A percentile compares a stretch with the other conserved stretches of the same genome.
Conservation (phyloP, 2,329 filamentous ascomycete genomes). For the Diaporthe helianthi region DNA sequence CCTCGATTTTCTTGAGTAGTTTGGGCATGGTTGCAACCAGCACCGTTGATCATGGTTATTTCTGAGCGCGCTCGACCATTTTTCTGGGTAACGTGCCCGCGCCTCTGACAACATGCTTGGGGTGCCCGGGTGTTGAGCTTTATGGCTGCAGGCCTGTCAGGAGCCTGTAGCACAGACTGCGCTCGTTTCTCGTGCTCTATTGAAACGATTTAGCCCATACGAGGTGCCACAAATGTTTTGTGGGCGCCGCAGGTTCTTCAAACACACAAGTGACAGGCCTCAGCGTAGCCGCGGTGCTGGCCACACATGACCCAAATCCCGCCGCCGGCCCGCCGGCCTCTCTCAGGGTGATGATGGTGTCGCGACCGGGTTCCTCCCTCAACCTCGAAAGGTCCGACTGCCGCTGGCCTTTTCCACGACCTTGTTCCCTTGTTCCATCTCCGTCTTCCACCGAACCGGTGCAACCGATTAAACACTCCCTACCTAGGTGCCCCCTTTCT, state of each 20-base stretch:
- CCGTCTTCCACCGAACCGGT: constrained; percentile 26
- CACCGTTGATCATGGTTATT: too few relatives aligned
- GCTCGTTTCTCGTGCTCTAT: background rate
- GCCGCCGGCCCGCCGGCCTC: constrained; percentile 19
- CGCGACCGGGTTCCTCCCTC: background rate
- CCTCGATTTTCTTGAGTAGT: too few relatives aligned
- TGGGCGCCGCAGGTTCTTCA: background rate
- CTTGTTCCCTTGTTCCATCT: constrained; percentile 8
- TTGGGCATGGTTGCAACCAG: too few relatives aligned
- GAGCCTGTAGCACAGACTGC: background rate
- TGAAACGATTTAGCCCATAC: background rate
- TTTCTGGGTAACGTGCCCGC: too few relatives aligned
- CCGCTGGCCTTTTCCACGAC: background rate
- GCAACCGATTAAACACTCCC: constrained; percentile 43
- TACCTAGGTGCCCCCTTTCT: too few relatives aligned
- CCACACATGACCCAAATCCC: background rate
- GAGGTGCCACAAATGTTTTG: background rate
- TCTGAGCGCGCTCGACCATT: too few relatives aligned
- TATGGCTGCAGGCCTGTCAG: too few relatives aligned
- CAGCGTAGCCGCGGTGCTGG: background rate
- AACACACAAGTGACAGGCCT: background rate
- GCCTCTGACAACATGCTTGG: too few relatives aligned
- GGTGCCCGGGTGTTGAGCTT: too few relatives aligned
- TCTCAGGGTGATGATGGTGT: constrained; percentile 1
- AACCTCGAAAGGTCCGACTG: too few relatives aligned